phyloP scores from a whole-genome alignment of 2,329 filamentous ascomycete genomes.

The Xylaria sp. region DNA sequence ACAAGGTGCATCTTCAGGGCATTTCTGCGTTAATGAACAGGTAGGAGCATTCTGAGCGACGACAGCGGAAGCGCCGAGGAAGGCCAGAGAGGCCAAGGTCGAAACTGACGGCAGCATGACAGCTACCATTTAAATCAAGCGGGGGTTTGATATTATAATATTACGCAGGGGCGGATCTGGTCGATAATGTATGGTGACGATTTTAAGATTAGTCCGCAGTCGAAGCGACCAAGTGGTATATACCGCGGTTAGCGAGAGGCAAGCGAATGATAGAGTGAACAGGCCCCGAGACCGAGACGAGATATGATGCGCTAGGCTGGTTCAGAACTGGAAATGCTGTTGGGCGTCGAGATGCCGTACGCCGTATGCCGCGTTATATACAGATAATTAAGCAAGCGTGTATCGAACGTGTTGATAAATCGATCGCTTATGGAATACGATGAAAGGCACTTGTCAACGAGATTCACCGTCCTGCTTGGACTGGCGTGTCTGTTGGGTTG shows the following conservation, averaged over 20 bases:
- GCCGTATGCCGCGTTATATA: conserved; percentile 9
- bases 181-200: not conserved
- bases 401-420: conserved; percentile 1
- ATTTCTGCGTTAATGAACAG: conserved; percentile 67
- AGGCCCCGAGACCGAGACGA: not conserved
- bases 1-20: conserved; percentile 78
- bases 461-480: not conserved
- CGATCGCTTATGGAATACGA: conserved; percentile 7
- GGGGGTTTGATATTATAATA: conserved; percentile 33
- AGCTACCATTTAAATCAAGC: not conserved
- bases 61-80: conserved; percentile 53
- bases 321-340: conserved; percentile 2
- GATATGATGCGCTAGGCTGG: not conserved
- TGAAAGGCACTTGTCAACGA: conserved; percentile 12
- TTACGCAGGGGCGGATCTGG: conserved; percentile 28
- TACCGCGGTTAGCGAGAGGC: not conserved
- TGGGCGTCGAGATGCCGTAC: conserved; percentile 8
- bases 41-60: conserved; percentile 49
- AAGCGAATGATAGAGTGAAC: not conserved
- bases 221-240: conserved; percentile 16
- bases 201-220: conserved; percentile 6
- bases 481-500: conserved; percentile 15
- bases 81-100: conserved; percentile 51
- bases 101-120: conserved; percentile 48
- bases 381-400: conserved; percentile 3